Conservation (phyloP, 2,329 filamentous ascomycete genomes). For the Graphilbum sp. region DNA sequence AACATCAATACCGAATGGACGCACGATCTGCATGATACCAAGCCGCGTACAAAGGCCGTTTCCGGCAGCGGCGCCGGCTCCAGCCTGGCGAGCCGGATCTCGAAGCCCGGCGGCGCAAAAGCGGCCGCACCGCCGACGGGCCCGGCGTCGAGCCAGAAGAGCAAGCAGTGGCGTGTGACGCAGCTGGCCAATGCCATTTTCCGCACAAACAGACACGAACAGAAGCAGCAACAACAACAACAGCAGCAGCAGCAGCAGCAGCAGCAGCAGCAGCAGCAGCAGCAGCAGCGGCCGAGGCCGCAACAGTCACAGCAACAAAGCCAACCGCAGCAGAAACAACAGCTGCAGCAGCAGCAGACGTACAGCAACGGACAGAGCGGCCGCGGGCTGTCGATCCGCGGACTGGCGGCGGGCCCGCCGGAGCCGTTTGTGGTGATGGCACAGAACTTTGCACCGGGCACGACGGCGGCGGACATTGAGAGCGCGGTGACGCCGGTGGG, state of each 20-base stretch:
- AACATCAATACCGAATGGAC: constrained; percentile 55
- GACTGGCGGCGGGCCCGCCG: constrained; percentile 37
- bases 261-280: constrained; percentile 3
- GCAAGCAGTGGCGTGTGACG: constrained; percentile 18
- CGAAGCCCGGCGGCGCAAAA: constrained; percentile 9
- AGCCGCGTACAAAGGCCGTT: constrained; percentile 10
- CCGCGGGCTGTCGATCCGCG: constrained; percentile 51
- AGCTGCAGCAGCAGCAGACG: constrained; percentile 7
- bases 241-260: constrained; percentile 9
- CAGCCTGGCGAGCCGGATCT: constrained; percentile 28
- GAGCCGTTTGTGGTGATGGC: constrained; percentile 53
- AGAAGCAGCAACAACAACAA: background rate
- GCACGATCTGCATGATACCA: constrained; percentile 46
- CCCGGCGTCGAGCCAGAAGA: background rate
- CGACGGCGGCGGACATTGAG: constrained; percentile 68
- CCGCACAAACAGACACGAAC: constrained; percentile 17
- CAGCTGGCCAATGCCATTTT: constrained; percentile 18
- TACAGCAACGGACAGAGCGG: constrained; percentile 12
- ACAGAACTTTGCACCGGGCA: constrained; percentile 70
- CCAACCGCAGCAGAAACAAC: constrained; percentile 7
- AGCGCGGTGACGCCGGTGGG: constrained; percentile 65
- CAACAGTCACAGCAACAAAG: background rate
- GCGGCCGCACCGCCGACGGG: background rate
- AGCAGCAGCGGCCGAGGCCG: constrained; percentile 5
- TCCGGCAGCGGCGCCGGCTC: constrained; percentile 9